These are phyloP conservation scores for Prillingera fragicola DNA, from an alignment of 1,284 basidiomycete species.

Conservation along the genomic window DNA sequence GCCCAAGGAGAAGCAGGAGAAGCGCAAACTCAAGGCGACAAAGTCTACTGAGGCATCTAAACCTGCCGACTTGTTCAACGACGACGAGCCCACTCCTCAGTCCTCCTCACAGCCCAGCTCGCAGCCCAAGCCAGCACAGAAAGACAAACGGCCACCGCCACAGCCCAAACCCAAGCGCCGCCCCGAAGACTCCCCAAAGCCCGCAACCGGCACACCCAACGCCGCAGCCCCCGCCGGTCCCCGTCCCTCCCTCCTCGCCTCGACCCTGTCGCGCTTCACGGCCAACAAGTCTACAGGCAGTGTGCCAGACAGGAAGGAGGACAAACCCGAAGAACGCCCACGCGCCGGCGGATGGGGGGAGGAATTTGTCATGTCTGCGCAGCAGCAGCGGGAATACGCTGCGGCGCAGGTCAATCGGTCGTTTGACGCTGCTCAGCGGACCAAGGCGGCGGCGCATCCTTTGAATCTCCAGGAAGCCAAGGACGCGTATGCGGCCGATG, in stretches of 20 bases:
- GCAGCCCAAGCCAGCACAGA: neutral
- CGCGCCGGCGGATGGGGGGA: constrained; percentile 15
- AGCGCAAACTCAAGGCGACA: neutral
- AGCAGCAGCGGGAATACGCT: constrained; percentile 13
- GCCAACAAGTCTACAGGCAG: too few relatives aligned
- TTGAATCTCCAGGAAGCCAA: constrained; percentile 28
- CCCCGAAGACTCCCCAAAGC: neutral
- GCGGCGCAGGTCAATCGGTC: constrained; percentile 2
- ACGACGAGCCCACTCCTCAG: neutral
- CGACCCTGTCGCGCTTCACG: constrained; percentile 7
- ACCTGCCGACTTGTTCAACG: neutral
- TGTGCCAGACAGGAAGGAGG: constrained; percentile 1
- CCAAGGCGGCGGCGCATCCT: constrained; percentile 5
- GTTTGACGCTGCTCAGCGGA: constrained; percentile 5
- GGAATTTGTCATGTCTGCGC: constrained; percentile 17
- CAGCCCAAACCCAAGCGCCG: neutral
- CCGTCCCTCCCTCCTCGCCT: constrained; percentile 9
- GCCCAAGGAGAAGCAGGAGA: neutral
- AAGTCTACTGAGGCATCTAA: neutral
- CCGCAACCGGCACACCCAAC: neutral
- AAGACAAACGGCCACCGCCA: too few relatives aligned
- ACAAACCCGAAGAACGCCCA: constrained; percentile 2
- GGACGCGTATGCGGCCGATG: constrained; percentile 26
- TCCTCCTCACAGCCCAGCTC: neutral
- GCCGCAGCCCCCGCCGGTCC: constrained; percentile 1